Evolutionary conservation across 108 stramenopile genomes (phyloP).

Genomic region (Cyclotella baltica): DNA sequence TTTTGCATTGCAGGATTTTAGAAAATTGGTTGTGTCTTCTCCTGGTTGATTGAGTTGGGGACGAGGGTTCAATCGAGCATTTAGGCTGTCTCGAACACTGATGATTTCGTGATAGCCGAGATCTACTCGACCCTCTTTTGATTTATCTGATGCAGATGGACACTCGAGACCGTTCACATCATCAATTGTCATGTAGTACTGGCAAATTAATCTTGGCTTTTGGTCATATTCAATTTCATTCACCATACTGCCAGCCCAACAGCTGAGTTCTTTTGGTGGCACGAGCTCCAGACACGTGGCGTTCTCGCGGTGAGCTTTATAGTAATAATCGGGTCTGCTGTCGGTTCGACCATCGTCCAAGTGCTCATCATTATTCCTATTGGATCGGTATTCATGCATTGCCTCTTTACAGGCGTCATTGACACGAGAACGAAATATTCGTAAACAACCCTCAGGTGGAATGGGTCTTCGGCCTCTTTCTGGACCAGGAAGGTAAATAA

Average conservation of each 20-base stretch:
- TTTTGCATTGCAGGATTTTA: slow-evolving; percentile 21
- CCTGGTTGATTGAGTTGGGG: slow-evolving; percentile 22
- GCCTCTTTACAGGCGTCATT: slow-evolving; percentile 30
- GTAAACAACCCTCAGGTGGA: slow-evolving; percentile 25
- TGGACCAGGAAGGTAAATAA: background rate
- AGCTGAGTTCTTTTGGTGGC: background rate
- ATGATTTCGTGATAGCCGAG: slow-evolving; percentile 44
- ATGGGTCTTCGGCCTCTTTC: slow-evolving; percentile 12
- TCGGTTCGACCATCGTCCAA: slow-evolving; percentile 9
- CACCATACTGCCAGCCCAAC: background rate
- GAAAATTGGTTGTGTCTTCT: slow-evolving; percentile 30
- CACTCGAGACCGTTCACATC: slow-evolving; percentile 23
- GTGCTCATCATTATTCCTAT: slow-evolving; percentile 19
- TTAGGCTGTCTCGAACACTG: slow-evolving; percentile 13
- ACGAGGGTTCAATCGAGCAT: slow-evolving; percentile 20
- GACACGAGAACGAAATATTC: slow-evolving; percentile 34
- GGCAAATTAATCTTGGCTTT: slow-evolving; percentile 33
- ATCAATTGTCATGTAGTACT: slow-evolving; percentile 25
- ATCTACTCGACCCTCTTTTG: slow-evolving; percentile 27
- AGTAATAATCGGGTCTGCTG: slow-evolving; percentile 33
- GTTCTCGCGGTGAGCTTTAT: background rate
- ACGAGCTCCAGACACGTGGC: background rate
- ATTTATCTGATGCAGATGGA: slow-evolving; percentile 7
- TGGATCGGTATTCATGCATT: slow-evolving; percentile 25
- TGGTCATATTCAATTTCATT: slow-evolving; percentile 38